Evolutionary conservation across 306 rosid species (phyloP), one percentile per base, ranked within the genome.

Genomic region (Prunus armeniaca): DNA sequence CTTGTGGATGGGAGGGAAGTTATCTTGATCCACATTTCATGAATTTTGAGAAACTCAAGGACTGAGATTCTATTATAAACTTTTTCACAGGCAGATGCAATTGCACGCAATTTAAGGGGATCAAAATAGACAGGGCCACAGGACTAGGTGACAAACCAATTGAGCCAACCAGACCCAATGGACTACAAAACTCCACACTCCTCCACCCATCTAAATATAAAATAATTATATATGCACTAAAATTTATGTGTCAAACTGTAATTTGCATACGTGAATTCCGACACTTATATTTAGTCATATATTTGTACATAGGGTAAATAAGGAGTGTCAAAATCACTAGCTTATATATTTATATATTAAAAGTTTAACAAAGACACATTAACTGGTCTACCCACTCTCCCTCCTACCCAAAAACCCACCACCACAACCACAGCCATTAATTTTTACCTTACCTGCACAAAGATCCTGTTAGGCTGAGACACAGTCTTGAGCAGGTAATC

Each of bases 401-500:
- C 19, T 11, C 25, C 65, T 24, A 58, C 66, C 66, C 28, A 54
- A 30, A 67, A 17, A 51, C 62, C 74, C 61, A 34, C 74, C 46
- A 34, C 65, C 51, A 20, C 51, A 71, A 58, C 65, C 65, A 70
- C 49, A 71, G n/a, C 12, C 11, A 14, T 27, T 41, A 67, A 56
- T 49, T 4, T 9, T 20, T 0, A 14, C 24, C 25, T 65, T 13
- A 90, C 98, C 94, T 94, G 98, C 28, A 94, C 96, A 65, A 89
- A 94, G 79, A 94, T 94, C 70, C 98, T 95, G 75, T 89, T 85
- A 2, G 98, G 93, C 58, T 76, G 95, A 18, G 98, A 85, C 76
- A 90, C 78, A 1, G 97, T 86, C 81, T 94, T 94, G 73, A 94
- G 93, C 80, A 92, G 76, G 54, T 92, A 94, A 79, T 94, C 98